Base-by-base conservation (phyloP, 257 asterid species). In the Jacaranda mimosifolia region DNA sequence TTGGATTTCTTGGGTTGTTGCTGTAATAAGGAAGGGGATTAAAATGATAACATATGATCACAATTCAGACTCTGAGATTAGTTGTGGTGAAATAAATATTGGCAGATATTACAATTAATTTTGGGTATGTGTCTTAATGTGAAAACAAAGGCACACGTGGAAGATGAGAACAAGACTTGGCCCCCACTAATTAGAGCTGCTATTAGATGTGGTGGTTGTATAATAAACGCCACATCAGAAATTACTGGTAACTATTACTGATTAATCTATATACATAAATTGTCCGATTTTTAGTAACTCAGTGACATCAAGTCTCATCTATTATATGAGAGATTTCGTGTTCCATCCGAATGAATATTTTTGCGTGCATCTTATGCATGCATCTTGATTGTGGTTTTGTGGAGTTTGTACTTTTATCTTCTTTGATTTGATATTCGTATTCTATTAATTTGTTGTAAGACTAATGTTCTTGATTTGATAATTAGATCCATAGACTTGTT, bases 21-120 rank as follows among this genome's bases (percentile, higher is more conserved):
- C 9, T 45, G 81, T 69, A 69, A 58, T 77, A 76, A 67, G 80
- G 60, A 76, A 43, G 80, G 52, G 80, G 53, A 66, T 76, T 55
- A 32, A 43, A 56, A 42, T 55, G 73, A 75, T 12, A 51, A 74
- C 63, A 63, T 63, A 14, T 38, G 26, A 62, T 36, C 55, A 63
- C 21, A 79, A 66, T 32, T 57, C 39, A 46, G 55, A 63, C 52
- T 11, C 55, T 32, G 21, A 49, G 4, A 57, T 66, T 79, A 42
- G 73, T 76, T 64, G 72, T 10, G 58, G 53, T 67, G 71, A 72
- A 77, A 73, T 77, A 46, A 77, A 77, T 77, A 67, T 66, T 39
- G 56, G 38, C 32, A 52, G 32, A 6, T 26, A 70, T 15, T 69
- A 32, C 79, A 65, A 69, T 70, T 64, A 75, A 42, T 46, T 58